Evolutionary conservation across 345 rosid species (phyloP).

Genomic region (Eucalyptus albens): DNA sequence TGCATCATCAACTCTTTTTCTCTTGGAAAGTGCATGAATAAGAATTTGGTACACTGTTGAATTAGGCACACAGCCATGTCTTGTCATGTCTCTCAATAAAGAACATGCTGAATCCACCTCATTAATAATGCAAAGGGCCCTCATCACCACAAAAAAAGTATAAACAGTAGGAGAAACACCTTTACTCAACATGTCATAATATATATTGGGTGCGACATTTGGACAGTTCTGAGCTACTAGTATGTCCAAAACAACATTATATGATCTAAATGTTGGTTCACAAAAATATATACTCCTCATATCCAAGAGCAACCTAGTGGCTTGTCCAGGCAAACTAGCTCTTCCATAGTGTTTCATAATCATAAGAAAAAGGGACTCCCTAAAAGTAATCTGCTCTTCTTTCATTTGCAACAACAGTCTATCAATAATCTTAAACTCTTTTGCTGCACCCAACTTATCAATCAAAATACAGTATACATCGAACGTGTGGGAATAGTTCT

Average conservation of each 20-base stretch:
- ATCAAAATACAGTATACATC: constrained; percentile 51
- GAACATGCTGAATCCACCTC: constrained; percentile 68
- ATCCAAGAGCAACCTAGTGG: constrained; percentile 66
- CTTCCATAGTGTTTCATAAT: constrained; percentile 61
- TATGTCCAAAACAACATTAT: constrained; percentile 58
- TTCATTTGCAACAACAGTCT: constrained; percentile 59
- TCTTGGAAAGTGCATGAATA: constrained; percentile 60
- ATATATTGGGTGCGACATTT: constrained; percentile 57
- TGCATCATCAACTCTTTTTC: constrained; percentile 55
- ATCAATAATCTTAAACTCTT: constrained; percentile 56
- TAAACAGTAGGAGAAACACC: constrained; percentile 56
- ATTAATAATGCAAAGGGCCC: constrained; percentile 56
- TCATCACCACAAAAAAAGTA: constrained; percentile 67
- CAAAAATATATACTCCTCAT: constrained; percentile 51
- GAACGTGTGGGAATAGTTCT: constrained; percentile 52
- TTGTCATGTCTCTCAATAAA: constrained; percentile 69
- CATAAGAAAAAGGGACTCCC: constrained; percentile 57
- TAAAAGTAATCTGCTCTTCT: constrained; percentile 54
- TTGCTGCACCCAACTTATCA: constrained; percentile 53
- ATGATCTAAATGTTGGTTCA: constrained; percentile 56
- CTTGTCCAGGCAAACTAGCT: constrained; percentile 71
- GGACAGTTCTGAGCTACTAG: constrained; percentile 46
- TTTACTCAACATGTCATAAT: constrained; percentile 69
- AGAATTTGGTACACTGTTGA: constrained; percentile 66
- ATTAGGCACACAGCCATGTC: constrained; percentile 79